Evolutionary conservation across 2,329 filamentous ascomycete genomes (phyloP), one percentile per base, ranked within the genome.

Genomic region (Septoria petroselini): DNA sequence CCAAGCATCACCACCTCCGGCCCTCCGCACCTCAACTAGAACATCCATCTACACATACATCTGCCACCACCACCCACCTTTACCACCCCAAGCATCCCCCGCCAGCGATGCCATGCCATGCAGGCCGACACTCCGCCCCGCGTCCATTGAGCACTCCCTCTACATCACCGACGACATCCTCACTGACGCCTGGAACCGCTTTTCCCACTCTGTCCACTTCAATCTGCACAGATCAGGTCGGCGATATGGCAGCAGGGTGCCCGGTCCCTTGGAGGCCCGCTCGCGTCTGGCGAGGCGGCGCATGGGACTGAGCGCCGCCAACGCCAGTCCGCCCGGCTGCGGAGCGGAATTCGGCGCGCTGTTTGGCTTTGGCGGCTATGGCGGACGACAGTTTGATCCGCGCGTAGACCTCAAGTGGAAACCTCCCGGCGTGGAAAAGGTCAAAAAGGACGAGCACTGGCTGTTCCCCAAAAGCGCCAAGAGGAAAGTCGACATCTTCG

Each of bases 141-240:
- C 48, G 39, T 49, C 39, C 41, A 39, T 52, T 35, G 48, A 50
- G 59, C 50, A 75, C 78, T 43, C 68, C 71, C 62, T 83, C 58
- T 85, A 82, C 80, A 74, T 85, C 54, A 75, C 77, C 23, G 82
- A 86, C 58, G 72, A 78, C 38, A 58, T 78, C 18, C 72, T 85
- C 11, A 66, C 70, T 18, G 66, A 69, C 44, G 75, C 76, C 2
- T 79, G 82, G 57, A 58, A 68, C 53, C 72, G 74, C 18, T 81
- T 80, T 66, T 68, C 72, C 45, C 74, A 71, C 37, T 56, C 21
- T 52, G 55, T 37, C 33, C 55, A 35, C 35, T 52, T 25, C 47
- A 34, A 27, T 73, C 56, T 67, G 14, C 23, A 31, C 12, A 44
- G 18, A n/a, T 21, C 40, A 14, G 53, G 48, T 12, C 50, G 67